Evolutionary conservation across 306 rosid species (phyloP).

Genomic region (Rosa lucieae): DNA sequence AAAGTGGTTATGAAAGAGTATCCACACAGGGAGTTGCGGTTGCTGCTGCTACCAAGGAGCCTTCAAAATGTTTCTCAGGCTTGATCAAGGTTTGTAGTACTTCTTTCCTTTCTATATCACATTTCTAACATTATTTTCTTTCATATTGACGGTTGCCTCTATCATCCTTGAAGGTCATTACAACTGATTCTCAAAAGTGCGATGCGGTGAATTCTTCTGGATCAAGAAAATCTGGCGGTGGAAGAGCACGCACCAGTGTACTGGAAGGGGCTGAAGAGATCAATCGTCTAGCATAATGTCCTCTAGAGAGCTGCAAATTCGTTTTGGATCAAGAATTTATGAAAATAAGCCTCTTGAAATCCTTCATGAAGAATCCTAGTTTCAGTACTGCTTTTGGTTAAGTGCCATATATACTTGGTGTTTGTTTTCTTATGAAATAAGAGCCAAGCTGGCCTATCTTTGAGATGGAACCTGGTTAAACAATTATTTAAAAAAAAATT

Average conservation of each 20-base stretch:
- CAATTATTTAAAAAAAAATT: no score
- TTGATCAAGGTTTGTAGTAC: slow-evolving; percentile 19
- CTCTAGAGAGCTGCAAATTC: not conserved
- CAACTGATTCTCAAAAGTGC: not conserved
- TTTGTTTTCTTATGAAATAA: not conserved
- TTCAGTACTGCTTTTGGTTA: not conserved
- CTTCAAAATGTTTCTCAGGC: slow-evolving; percentile 5
- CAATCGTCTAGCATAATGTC: not conserved
- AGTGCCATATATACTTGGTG: not conserved
- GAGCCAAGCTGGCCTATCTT: not conserved
- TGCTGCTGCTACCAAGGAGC: slow-evolving; percentile 1
- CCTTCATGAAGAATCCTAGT: not conserved
- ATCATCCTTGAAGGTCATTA: not conserved
- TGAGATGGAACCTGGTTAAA: not conserved
- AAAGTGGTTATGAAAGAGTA: not conserved
- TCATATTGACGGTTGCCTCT: not conserved
- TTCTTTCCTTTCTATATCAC: not conserved
- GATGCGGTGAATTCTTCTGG: not conserved
- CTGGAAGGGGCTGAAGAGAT: not conserved
- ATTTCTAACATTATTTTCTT: not conserved
- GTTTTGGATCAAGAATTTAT: not conserved
- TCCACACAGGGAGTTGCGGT: slow-evolving; percentile 20
- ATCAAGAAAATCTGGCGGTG: not conserved
- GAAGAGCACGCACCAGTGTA: not conserved
- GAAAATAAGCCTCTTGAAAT: not conserved